Conservation (phyloP, 1,284 basidiomycete genomes). For the Chalciporus sp. region DNA sequence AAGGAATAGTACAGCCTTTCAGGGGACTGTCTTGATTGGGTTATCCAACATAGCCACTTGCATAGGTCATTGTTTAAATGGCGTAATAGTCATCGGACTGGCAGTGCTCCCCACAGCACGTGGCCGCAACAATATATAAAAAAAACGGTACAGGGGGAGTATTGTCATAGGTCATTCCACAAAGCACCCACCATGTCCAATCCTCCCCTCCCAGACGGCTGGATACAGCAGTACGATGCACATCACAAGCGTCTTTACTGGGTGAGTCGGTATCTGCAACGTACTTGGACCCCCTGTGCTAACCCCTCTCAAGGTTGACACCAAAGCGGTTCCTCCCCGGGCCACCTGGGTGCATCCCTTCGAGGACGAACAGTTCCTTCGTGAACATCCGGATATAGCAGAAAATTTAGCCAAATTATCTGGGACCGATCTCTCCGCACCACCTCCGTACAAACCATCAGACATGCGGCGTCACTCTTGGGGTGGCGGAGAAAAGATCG, state of each 20-base stretch:
- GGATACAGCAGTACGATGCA: constrained; percentile 57
- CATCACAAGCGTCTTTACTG: constrained; percentile 34
- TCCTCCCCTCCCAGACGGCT: constrained; percentile 57
- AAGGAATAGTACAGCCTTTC: not conserved
- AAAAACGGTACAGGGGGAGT: not conserved
- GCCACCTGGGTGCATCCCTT: constrained; percentile 73
- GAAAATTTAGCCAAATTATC: constrained; percentile 36
- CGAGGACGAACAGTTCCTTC: constrained; percentile 64
- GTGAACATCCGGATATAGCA: constrained; percentile 53
- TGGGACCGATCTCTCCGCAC: constrained; percentile 24
- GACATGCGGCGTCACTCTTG: constrained; percentile 33
- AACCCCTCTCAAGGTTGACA: constrained; percentile 55
- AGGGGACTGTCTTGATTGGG: not conserved
- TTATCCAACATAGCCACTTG: not conserved
- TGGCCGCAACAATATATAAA: not conserved
- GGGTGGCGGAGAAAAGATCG: constrained; percentile 16
- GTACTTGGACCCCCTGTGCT: not conserved
- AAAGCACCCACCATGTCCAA: constrained; percentile 28
- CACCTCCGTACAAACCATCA: constrained; percentile 31
- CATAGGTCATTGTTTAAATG: no score
- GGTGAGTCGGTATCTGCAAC: constrained; percentile 27
- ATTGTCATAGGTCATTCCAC: not conserved
- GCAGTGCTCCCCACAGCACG: constrained; percentile 19
- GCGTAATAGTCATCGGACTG: no score
- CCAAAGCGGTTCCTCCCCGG: constrained; percentile 60